phyloP scores from a whole-genome alignment of 768 basidiomycete species.

The Trametes coccinea region DNA sequence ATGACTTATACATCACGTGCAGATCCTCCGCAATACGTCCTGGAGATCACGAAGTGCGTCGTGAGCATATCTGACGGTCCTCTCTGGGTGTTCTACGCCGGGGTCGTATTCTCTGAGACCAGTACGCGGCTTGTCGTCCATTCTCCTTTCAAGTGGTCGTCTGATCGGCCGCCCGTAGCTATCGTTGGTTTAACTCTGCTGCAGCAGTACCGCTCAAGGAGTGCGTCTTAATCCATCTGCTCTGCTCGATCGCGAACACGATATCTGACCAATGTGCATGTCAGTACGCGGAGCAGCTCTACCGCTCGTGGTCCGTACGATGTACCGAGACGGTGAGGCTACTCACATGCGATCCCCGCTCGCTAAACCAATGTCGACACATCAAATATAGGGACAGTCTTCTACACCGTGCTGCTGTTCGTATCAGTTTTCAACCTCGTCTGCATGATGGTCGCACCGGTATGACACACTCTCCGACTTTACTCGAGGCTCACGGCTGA shows the following conservation, averaged over 20 bases:
- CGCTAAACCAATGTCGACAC: no score
- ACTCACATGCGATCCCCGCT: no score
- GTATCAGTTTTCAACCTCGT: constrained; percentile 6
- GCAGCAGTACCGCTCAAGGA: background rate
- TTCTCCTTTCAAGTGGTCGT: no score
- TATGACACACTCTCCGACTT: background rate
- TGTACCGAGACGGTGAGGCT: constrained; percentile 14
- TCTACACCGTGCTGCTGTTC: constrained; percentile 4
- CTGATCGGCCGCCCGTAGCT: background rate
- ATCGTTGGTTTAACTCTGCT: background rate
- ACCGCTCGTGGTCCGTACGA: background rate
- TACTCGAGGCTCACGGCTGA: no score
- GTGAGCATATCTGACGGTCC: constrained; percentile 1
- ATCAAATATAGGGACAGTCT: background rate
- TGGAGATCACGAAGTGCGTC: background rate
- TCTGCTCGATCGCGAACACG: no score
- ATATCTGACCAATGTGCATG: background rate
- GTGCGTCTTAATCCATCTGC: background rate
- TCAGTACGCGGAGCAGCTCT: background rate
- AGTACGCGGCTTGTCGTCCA: background rate
- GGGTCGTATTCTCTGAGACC: constrained; percentile 1
- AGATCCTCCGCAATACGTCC: background rate
- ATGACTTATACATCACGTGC: background rate
- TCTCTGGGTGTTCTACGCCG: constrained; percentile 4
- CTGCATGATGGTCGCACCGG: constrained; percentile 12